Percentiles rank a stretch among this genome's conserved stretches.
Conservation (phyloP, 495 filamentous ascomycete species). For the Lichina pygmaea region DNA sequence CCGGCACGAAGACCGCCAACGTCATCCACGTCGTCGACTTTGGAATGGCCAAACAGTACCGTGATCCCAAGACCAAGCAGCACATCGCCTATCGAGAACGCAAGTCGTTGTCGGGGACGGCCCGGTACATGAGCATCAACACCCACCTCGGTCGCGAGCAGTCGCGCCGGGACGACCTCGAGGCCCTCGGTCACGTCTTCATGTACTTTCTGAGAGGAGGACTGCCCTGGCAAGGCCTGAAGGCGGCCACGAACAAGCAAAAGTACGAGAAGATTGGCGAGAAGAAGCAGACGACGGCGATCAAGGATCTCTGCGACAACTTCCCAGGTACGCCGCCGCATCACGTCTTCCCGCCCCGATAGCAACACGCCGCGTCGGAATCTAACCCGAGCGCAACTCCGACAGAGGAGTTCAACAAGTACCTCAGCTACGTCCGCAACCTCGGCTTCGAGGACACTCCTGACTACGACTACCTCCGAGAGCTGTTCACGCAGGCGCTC, state of each 20-base stretch:
- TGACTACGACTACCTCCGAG: conserved; percentile 93
- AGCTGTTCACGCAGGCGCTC: conserved; percentile 88
- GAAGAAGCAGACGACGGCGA: conserved; percentile 93
- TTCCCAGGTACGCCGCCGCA: conserved; percentile 38
- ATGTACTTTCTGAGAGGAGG: conserved; percentile 97
- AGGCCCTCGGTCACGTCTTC: conserved; percentile 92
- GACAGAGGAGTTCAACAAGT: conserved; percentile 84
- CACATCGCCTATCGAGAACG: conserved; percentile 97
- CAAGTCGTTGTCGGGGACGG: conserved; percentile 90
- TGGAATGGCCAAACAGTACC: conserved; percentile 98
- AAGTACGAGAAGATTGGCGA: conserved; percentile 99
- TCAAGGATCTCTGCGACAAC: conserved; percentile 90
- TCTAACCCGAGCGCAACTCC: not conserved
- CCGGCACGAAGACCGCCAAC: conserved; percentile 73
- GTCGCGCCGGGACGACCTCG: conserved; percentile 85
- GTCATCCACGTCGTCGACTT: conserved; percentile 99
- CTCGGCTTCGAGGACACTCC: conserved; percentile 96
- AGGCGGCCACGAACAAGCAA: conserved; percentile 98
- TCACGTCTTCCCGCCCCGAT: not conserved
- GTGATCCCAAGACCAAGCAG: conserved; percentile 96
- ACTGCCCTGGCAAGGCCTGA: conserved; percentile 92
- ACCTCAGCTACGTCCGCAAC: conserved; percentile 88
- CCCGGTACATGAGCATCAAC: conserved; percentile 99
- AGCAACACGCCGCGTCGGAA: conserved; percentile 1
- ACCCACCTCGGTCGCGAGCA: conserved; percentile 93